Evolutionary conservation across 2,329 filamentous ascomycete species (phyloP), one percentile per base, ranked within the genome.

Genomic region (Colletotrichum sp.): DNA sequence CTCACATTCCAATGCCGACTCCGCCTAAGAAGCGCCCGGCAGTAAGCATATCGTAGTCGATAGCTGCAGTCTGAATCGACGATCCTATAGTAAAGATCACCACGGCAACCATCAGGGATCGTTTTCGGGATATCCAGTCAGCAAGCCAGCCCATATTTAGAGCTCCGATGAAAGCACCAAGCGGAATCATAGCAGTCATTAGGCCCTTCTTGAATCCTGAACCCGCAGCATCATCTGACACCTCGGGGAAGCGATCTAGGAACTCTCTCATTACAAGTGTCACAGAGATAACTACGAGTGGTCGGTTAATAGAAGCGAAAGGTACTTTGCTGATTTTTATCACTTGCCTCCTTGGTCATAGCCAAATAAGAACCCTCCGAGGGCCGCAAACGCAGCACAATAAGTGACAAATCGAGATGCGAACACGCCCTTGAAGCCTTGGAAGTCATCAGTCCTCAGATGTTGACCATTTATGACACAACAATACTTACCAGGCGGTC

Each of bases 181-280:
- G 80, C 73, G 83, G 81, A n/a, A 87, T 80, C 83, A 87, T 87
- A 13, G 82, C 85, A 2, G 86, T 87, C 81, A 86, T 83, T 48
- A 87, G 5, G 18, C 63, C 63, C 16, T 48, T 65, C n/a, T 26
- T 28, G 36, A 65, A 81, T 3, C 28, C 48, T 18, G 26, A 15
- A 24, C 36, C 82, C 7, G 80, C 52, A 5, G 52, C 52, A 21
- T 16, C 52, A 26, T 57, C 52, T 21, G 21, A 21, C 4, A 57
- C 80, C 5, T 81, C 81, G 9, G 85, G 83, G 77, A 85, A 87
- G 2, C 77, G 78, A 1, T 80, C 69, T 18, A 86, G 82, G 76
- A 89, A 88, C 64, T 87, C 85, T 0, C 82, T 79, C 85, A 88
- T 87, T 24, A 86, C 83, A 13, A 86, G 82, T 77, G 87, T 87